These are phyloP conservation scores for Nematocida parisii DNA, from an alignment of 371 early-diverging fungal species.

Conservation along the genomic window DNA sequence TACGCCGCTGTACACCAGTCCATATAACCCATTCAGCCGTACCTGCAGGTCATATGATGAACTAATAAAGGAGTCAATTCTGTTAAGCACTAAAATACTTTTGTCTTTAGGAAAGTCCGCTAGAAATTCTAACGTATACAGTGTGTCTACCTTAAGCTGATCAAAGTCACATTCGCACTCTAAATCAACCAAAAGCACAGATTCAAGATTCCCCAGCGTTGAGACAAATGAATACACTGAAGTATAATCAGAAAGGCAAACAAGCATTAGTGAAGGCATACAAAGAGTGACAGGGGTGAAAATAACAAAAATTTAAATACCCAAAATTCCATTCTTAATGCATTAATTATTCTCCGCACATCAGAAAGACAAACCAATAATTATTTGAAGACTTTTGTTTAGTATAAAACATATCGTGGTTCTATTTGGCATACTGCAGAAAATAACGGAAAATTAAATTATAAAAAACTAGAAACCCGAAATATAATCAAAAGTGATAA, in stretches of 20 bases:
- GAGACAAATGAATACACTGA: conserved; percentile 11
- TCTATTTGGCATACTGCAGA: too few relatives aligned
- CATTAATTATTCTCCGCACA: too few relatives aligned
- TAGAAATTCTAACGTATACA: background rate
- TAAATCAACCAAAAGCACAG: conserved; percentile 37
- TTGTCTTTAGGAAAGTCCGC: background rate
- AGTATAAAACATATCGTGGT: too few relatives aligned
- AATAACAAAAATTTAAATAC: too few relatives aligned
- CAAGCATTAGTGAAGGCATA: background rate
- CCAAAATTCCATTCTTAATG: too few relatives aligned
- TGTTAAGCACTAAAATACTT: conserved; percentile 17
- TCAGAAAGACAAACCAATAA: too few relatives aligned
- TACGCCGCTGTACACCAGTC: conserved; percentile 1
- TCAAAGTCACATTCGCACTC: conserved; percentile 44
- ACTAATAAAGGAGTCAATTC: conserved; percentile 8
- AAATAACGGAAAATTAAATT: too few relatives aligned
- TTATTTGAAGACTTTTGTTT: too few relatives aligned
- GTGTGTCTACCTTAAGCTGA: background rate
- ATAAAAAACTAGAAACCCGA: too few relatives aligned
- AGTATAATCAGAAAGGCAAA: background rate
- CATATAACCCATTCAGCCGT: conserved; percentile 20
- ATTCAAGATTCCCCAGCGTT: background rate
- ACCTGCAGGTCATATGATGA: conserved; percentile 10
- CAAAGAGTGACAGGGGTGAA: background rate
- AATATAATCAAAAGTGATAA: too few relatives aligned